Evolutionary conservation across 2,329 filamentous ascomycete genomes (phyloP), one percentile per base, ranked within the genome.

Genomic region (Cladosporium sp.): DNA sequence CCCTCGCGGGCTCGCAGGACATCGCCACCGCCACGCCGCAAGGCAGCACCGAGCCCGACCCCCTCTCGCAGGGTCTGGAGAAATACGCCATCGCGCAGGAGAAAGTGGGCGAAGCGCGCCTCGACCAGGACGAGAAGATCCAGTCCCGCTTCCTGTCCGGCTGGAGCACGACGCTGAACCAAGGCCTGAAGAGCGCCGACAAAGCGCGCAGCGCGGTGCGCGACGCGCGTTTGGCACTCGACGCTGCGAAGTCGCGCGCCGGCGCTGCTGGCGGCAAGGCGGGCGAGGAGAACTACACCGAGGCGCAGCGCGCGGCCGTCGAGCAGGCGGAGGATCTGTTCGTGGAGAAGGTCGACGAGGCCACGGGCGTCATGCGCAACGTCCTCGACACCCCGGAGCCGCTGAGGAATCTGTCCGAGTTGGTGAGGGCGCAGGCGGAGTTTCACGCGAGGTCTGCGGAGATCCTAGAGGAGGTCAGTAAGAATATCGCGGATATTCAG

Each of bases 321-420:
- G 93, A 99, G 76, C 89, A 93, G 74, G 92, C 92, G 39, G 93
- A 99, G 75, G 93, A 99, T 70, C 90, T 95, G 67, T 97, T 99
- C 69, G 91, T 99, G 57, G 92, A 88, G 48, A 91, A 96, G 76
- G 97, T 93, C 13, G 93, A 99, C 74, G 92, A 99, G 77, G 93
- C 93, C 36, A 92, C 96, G 55, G 87, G 89, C 57, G 90, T 97
- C 50, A 97, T 99, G 93, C 96, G 96, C 78, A 97, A 97, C 68
- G 92, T 96, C 66, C 84, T 99, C 59, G 93, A 99, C 71, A 96
- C 93, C 47, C 93, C 93, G 42, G 93, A 99, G 75, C 93, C 93
- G 42, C 84, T 99, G 66, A 86, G 93, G 69, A 97, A 97, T 76
- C 80, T 99, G 56, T 88, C 90, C 49, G 93, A 97, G 75, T 80